Base-by-base conservation (phyloP, 1,284 basidiomycete genomes). In the Volvariella surrecta region DNA sequence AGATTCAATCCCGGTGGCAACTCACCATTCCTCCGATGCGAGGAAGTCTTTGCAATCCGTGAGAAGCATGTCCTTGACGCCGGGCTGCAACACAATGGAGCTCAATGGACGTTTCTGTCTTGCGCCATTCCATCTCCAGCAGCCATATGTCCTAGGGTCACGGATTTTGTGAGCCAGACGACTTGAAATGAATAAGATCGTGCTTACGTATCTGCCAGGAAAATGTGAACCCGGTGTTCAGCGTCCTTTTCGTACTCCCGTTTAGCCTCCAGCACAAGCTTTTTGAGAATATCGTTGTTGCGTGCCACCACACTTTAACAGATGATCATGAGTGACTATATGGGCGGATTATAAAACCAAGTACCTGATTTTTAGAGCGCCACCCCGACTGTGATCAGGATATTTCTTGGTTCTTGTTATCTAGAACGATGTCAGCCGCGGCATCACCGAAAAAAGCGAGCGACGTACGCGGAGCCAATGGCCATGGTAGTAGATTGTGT, bases 191-290 rank as follows among this genome's bases (percentile, higher is more conserved):
- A 32, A 40, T 35, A 10, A 20, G 30, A 42, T 44, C 38, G 44
- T 40, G 21, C 82, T 73, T 71, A 89, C 83, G 82, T 83, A 64
- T 89, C 87, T 31, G 83, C 87, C 66, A 89, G 72, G 63, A 83
- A 89, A 48, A 89, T 89, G 55, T 89, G 86, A 42, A 89, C 86
- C 48, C 84, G 79, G 56, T 89, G 86, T 53, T 88, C 85, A 45
- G 87, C 84, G 60, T 89, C 86, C 61, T 86, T 88, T 62, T 89
- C 87, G 52, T 89, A 89, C 49, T 88, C 84, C 44, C 78, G 76
- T 64, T 89, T 89, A 19, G 86, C 86, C 61, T 89, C 86, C 31
- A 89, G 62, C 11, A 89, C 87, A 16, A 89, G 71, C 57, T 77
- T 81, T 71, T 89, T 89, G 53, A 89, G 67, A 47, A 89, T 84